These are phyloP conservation scores for Mercurialis annua DNA, from an alignment of 345 rosid genomes.

Conservation along the genomic window DNA sequence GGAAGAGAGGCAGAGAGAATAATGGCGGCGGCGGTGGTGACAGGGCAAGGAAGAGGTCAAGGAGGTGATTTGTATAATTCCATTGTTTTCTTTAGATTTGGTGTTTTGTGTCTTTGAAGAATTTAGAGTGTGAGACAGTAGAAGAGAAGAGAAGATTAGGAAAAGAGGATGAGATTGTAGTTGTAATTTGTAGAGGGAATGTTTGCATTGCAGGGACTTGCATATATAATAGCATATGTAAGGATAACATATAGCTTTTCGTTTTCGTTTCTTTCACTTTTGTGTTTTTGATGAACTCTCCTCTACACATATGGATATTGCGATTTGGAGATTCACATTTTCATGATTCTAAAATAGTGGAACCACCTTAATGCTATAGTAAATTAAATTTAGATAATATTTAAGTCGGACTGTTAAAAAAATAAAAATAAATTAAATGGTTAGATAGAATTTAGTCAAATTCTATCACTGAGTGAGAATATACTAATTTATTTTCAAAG, in stretches of 20 bases:
- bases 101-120: neutral
- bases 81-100: neutral
- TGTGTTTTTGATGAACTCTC: no score
- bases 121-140: neutral
- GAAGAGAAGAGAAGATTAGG: neutral
- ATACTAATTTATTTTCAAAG: no score
- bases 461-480: no score
- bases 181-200: slow-evolving; percentile 2
- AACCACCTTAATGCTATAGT: no score
- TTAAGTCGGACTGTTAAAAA: no score
- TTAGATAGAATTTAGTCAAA: no score
- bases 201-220: slow-evolving; percentile 14
- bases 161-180: slow-evolving; percentile 1
- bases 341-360: no score
- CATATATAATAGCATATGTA: slow-evolving; percentile 13
- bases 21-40: slow-evolving; percentile 29
- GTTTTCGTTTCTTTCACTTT: neutral
- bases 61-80: slow-evolving; percentile 39
- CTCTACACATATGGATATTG: no score
- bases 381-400: no score
- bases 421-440: no score
- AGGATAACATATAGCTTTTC: neutral
- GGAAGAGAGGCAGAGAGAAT: slow-evolving; percentile 39
- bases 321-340: no score
- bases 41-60: slow-evolving; percentile 41